Evolutionary conservation across 2,329 filamentous ascomycete species (phyloP).

Genomic region (Penicillium sp.): DNA sequence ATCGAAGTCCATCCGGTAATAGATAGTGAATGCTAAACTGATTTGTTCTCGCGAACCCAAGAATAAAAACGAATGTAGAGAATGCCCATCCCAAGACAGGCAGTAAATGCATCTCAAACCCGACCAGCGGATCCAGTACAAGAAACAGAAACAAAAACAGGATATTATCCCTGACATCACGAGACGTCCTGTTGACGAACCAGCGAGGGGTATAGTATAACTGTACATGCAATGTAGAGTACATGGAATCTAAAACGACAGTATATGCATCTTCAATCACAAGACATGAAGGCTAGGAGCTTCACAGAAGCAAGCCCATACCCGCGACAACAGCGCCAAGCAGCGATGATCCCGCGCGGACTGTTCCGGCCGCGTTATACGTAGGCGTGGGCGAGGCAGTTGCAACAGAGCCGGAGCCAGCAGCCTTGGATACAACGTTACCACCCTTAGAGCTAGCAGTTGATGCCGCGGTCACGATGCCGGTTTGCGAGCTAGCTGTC

Average conservation of each 20-base stretch:
- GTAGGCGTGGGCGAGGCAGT: constrained; percentile 12
- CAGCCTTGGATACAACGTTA: constrained; percentile 3
- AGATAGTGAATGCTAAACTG: constrained; percentile 3
- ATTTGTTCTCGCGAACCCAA: not conserved
- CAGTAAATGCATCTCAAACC: constrained; percentile 3
- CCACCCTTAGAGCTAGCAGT: constrained; percentile 8
- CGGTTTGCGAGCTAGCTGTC: constrained; percentile 8
- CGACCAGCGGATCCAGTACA: constrained; percentile 3
- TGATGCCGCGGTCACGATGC: constrained; percentile 18
- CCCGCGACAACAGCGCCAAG: constrained; percentile 15
- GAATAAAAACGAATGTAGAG: not conserved
- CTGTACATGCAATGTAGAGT: constrained; percentile 1
- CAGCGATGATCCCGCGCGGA: constrained; percentile 15
- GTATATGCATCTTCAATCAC: not conserved
- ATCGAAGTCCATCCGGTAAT: constrained; percentile 17
- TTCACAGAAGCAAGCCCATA: constrained; percentile 16
- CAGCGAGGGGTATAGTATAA: not conserved
- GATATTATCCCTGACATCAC: not conserved
- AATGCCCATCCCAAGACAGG: constrained; percentile 1
- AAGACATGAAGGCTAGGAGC: not conserved
- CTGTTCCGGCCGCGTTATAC: constrained; percentile 12
- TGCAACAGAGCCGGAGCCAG: not conserved
- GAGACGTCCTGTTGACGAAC: not conserved
- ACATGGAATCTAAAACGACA: not conserved
- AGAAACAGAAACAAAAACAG: not conserved